Percentiles rank a stretch among this genome's conserved stretches.
Conservation (phyloP, 441 rosid species). For the Erysimum cheiri region DNA sequence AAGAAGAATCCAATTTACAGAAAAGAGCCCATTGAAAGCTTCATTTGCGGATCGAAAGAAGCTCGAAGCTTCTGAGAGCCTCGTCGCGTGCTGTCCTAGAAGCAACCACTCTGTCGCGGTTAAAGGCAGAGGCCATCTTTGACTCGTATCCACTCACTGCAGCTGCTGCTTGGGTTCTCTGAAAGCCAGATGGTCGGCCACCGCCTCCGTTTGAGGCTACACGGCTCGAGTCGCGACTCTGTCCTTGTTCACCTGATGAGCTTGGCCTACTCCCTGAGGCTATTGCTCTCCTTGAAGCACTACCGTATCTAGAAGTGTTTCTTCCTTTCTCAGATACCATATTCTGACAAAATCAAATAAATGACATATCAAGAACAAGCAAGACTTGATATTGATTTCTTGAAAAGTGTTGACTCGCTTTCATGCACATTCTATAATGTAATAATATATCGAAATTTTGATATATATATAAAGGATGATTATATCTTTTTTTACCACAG, state of each 20-base stretch:
- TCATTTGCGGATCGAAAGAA: slow-evolving; percentile 76
- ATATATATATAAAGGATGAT: slow-evolving; percentile 14
- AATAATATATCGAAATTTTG: neutral
- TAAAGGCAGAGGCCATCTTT: slow-evolving; percentile 48
- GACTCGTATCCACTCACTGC: slow-evolving; percentile 60
- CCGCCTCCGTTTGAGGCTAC: slow-evolving; percentile 54
- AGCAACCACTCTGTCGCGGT: slow-evolving; percentile 54
- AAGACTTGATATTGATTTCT: neutral
- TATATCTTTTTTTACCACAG: slow-evolving; percentile 41
- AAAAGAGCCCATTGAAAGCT: neutral
- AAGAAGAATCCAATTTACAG: slow-evolving; percentile 40
- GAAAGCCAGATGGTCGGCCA: slow-evolving; percentile 62
- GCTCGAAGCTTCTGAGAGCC: slow-evolving; percentile 84
- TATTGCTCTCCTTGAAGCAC: slow-evolving; percentile 74
- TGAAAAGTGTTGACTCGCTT: neutral
- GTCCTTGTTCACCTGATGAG: slow-evolving; percentile 80
- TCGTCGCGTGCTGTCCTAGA: slow-evolving; percentile 70
- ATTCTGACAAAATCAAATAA: slow-evolving; percentile 51
- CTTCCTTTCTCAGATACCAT: slow-evolving; percentile 70
- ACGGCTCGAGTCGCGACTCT: slow-evolving; percentile 59
- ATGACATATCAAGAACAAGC: slow-evolving; percentile 20
- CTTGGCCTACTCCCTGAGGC: slow-evolving; percentile 68
- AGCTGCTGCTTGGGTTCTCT: slow-evolving; percentile 56
- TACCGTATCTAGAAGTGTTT: slow-evolving; percentile 77
- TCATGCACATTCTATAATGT: neutral